A percentile compares a stretch with the other conserved stretches of the same genome.
phyloP scores from a whole-genome alignment of 78 protist genomes.

The Dictyostelium discoideum region DNA sequence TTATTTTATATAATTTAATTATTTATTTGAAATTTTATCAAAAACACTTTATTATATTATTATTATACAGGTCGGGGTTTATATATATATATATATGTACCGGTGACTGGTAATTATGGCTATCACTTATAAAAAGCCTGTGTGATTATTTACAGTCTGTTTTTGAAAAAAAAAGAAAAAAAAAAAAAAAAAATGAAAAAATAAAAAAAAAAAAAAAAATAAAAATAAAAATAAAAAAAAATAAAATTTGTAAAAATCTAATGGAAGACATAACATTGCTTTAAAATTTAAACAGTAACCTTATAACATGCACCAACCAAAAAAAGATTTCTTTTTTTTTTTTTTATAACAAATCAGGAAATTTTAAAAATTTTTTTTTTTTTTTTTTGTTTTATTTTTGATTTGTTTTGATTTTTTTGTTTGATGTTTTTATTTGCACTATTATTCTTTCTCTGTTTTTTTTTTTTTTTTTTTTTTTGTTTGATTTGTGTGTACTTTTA shows the following conservation, averaged over 20 bases:
- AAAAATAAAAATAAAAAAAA: not conserved
- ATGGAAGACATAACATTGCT: too few species aligned
- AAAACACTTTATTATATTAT: too few species aligned
- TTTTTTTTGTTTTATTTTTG: too few species aligned
- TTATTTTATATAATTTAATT: too few species aligned
- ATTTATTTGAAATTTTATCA: not conserved
- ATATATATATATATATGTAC: not conserved
- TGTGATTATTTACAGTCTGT: not conserved
- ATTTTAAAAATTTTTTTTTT: too few species aligned
- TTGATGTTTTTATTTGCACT: not conserved
- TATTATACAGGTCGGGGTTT: too few species aligned
- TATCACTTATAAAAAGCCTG: not conserved
- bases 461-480: not conserved
- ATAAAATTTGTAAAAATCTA: not conserved
- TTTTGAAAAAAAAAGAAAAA: not conserved
- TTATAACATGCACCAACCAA: too few species aligned
- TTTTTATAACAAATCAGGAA: too few species aligned
- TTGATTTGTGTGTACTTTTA: not conserved
- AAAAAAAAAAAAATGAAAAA: not conserved
- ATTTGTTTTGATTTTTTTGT: not conserved
- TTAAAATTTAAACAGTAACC: too few species aligned
- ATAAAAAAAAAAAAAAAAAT: not conserved
- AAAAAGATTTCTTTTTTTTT: too few species aligned
- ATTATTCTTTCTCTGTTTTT: too few species aligned
- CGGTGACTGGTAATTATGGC: not conserved